These are phyloP conservation scores for Andrographis paniculata DNA, from an alignment of 305 asterid species.

Conservation along the genomic window DNA sequence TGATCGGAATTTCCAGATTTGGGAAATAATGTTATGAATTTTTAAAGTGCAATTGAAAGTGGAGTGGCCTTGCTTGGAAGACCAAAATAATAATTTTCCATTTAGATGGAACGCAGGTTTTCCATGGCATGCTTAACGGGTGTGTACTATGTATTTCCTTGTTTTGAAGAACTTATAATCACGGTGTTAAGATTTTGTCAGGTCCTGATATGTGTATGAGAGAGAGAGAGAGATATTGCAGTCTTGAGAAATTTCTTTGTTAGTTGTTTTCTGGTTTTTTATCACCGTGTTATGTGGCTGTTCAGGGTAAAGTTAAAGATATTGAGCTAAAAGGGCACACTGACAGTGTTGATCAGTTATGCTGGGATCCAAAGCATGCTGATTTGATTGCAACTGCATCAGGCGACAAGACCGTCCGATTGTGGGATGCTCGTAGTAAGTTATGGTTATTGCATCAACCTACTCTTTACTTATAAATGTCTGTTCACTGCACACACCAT, in stretches of 20 bases:
- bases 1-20: too few relatives aligned
- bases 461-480: not conserved
- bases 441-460: conserved; percentile 13
- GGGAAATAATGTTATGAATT: too few relatives aligned
- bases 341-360: conserved; percentile 96
- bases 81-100: too few relatives aligned
- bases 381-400: conserved; percentile 98
- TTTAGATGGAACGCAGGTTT: too few relatives aligned
- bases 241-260: conserved; percentile 8
- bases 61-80: too few relatives aligned
- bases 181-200: too few relatives aligned
- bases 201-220: not conserved
- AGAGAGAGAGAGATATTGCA: conserved; percentile 1
- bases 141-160: too few relatives aligned
- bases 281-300: conserved; percentile 8
- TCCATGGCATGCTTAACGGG: too few relatives aligned
- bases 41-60: too few relatives aligned
- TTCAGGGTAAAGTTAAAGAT: conserved; percentile 85
- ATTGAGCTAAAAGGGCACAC: conserved; percentile 88
- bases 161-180: too few relatives aligned
- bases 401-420: conserved; percentile 92
- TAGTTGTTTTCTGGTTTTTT: conserved; percentile 10
- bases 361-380: conserved; percentile 98
- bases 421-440: conserved; percentile 99
- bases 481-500: too few relatives aligned